Percentiles rank a stretch among this genome's conserved stretches.
phyloP scores from a whole-genome alignment of 345 rosid species.

The Rubroshorea leprosula region DNA sequence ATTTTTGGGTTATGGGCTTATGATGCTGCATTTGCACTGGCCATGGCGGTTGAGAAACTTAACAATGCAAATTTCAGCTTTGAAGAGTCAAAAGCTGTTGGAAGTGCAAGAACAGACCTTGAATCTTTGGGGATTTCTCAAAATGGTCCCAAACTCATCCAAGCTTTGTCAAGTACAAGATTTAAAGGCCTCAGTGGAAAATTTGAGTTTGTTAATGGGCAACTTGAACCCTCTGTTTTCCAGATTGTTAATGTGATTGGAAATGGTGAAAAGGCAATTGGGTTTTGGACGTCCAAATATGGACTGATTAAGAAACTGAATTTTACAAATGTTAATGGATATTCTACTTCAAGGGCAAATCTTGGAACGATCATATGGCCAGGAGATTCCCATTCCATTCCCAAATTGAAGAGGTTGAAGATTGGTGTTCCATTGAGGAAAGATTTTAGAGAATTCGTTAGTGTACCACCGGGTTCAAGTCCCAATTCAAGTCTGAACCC shows the following conservation, averaged over 20 bases:
- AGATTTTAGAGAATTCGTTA: slow-evolving; percentile 35
- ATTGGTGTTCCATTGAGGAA: slow-evolving; percentile 40
- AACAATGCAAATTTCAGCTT: slow-evolving; percentile 19
- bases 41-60: slow-evolving; percentile 43
- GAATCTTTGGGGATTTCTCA: slow-evolving; percentile 34
- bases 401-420: slow-evolving; percentile 35
- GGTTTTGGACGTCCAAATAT: slow-evolving; percentile 40
- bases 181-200: slow-evolving; percentile 42
- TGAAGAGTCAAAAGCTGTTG: too few species aligned
- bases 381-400: slow-evolving; percentile 26
- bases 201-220: slow-evolving; percentile 26
- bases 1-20: slow-evolving; percentile 43
- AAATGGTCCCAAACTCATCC: slow-evolving; percentile 34
- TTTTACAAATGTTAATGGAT: neutral
- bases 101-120: too few species aligned
- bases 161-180: slow-evolving; percentile 20
- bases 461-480: slow-evolving; percentile 23
- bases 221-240: slow-evolving; percentile 28
- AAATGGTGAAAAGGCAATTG: slow-evolving; percentile 24
- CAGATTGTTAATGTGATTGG: slow-evolving; percentile 39
- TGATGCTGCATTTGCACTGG: slow-evolving; percentile 44
- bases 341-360: slow-evolving; percentile 21
- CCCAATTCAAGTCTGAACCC: neutral
- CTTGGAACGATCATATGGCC: slow-evolving; percentile 37
- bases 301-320: slow-evolving; percentile 28